Evolutionary conservation across 371 early-diverging fungal species (phyloP).

Genomic region (Capniomyces stellatus): DNA sequence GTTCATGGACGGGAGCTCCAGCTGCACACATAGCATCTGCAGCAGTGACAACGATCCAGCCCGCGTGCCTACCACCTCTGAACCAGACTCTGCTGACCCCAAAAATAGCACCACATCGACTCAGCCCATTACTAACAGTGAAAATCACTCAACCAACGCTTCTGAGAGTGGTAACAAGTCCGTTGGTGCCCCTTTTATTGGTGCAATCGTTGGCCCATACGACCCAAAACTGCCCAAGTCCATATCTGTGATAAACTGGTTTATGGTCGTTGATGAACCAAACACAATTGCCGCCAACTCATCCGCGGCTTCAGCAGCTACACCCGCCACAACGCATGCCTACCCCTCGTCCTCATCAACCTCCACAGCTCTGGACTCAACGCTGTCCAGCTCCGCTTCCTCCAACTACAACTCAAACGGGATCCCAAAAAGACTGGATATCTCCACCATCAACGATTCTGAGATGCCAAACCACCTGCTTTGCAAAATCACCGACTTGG

Average conservation of each 20-base stretch:
- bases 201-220: constrained; percentile 79
- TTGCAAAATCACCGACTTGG: constrained; percentile 32
- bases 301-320: neutral
- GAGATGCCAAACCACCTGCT: constrained; percentile 28
- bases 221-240: constrained; percentile 62
- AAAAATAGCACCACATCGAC: neutral
- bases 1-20: constrained; percentile 18
- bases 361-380: too few relatives aligned
- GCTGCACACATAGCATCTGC: neutral
- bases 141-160: neutral
- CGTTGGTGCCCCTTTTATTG: constrained; percentile 64
- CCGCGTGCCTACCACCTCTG: neutral
- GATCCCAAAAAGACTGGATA: constrained; percentile 39
- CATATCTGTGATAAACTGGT: constrained; percentile 68
- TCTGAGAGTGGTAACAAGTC: neutral
- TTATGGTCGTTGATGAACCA: constrained; percentile 32
- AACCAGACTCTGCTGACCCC: neutral
- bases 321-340: constrained; percentile 3
- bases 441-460: constrained; percentile 33
- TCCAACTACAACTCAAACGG: too few relatives aligned
- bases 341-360: neutral
- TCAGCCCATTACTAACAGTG: constrained; percentile 18
- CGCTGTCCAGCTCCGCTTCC: too few relatives aligned
- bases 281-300: constrained; percentile 28
- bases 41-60: constrained; percentile 4